These are phyloP conservation scores for Paramyrothecium sp. DNA, from an alignment of 2,329 filamentous ascomycete genomes.

Conservation along the genomic window DNA sequence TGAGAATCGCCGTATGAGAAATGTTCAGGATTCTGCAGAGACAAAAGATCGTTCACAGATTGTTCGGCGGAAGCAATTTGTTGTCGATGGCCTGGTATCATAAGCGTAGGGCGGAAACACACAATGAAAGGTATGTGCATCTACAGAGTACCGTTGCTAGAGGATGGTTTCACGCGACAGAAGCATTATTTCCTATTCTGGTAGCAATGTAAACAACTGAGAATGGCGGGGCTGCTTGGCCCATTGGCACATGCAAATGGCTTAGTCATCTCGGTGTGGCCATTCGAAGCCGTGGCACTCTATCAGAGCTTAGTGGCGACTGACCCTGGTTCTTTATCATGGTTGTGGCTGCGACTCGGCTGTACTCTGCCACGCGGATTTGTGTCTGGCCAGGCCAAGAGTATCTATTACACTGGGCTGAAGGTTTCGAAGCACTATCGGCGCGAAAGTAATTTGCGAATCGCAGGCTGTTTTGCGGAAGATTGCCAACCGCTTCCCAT, in stretches of 20 bases:
- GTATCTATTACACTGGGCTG: not conserved
- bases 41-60: not conserved
- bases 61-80: not conserved
- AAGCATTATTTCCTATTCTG: not conserved
- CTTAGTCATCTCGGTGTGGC: not conserved
- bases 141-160: not conserved
- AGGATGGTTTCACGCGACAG: not conserved
- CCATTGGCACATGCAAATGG: not conserved
- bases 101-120: not conserved
- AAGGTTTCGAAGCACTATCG: not conserved
- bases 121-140: not conserved
- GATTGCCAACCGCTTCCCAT: too few species aligned
- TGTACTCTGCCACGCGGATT: not conserved
- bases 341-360: not conserved
- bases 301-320: not conserved
- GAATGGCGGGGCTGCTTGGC: not conserved
- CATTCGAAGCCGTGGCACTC: too few species aligned
- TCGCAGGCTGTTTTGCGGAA: too few species aligned
- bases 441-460: too few species aligned
- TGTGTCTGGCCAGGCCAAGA: too few species aligned
- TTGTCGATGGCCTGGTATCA: not conserved
- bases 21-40: not conserved
- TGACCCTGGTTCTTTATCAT: not conserved
- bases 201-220: not conserved
- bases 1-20: constrained; percentile 6